Conservation (phyloP, 2,329 filamentous ascomycete species). For the Fusarium zealandicum region DNA sequence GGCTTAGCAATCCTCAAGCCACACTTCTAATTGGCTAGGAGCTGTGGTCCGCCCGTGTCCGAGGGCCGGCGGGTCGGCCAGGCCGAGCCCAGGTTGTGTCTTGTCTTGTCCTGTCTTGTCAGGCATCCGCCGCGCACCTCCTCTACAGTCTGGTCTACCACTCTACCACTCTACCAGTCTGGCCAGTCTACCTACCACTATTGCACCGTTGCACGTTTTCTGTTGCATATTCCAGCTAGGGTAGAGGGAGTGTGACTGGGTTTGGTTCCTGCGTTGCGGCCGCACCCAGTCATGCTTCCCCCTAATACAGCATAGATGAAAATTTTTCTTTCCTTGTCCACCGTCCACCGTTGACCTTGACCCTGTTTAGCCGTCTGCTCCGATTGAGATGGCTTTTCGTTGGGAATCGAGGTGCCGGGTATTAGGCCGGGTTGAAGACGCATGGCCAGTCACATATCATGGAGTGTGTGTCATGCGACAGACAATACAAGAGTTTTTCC, state of each 20-base stretch:
- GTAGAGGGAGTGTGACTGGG: slow-evolving; percentile 11
- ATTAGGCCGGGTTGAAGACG: slow-evolving; percentile 11
- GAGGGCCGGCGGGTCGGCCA: slow-evolving; percentile 35
- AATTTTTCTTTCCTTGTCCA: slow-evolving; percentile 9
- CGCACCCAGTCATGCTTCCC: slow-evolving; percentile 4
- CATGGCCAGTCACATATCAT: slow-evolving; percentile 37
- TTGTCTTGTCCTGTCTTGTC: too few species aligned
- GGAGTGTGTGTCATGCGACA: slow-evolving; percentile 33
- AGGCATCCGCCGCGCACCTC: slow-evolving; percentile 14
- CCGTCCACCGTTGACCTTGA: background rate
- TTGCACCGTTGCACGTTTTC: slow-evolving; percentile 8
- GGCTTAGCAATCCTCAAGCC: slow-evolving; percentile 29
- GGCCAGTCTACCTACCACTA: slow-evolving; percentile 24
- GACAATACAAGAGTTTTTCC: slow-evolving; percentile 7
- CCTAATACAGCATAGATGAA: slow-evolving; percentile 13
- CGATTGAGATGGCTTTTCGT: slow-evolving; percentile 4
- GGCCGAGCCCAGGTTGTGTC: slow-evolving; percentile 22
- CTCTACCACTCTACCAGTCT: background rate
- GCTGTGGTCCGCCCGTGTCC: slow-evolving; percentile 21
- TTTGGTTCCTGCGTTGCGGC: slow-evolving; percentile 27
- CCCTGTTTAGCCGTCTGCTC: slow-evolving; percentile 20
- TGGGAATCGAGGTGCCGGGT: slow-evolving; percentile 14
- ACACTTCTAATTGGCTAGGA: slow-evolving; percentile 30
- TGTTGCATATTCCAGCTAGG: slow-evolving; percentile 11
- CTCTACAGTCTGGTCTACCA: background rate